Base-by-base conservation (phyloP, 129 eudicot genomes). In the Artemisia annua region DNA sequence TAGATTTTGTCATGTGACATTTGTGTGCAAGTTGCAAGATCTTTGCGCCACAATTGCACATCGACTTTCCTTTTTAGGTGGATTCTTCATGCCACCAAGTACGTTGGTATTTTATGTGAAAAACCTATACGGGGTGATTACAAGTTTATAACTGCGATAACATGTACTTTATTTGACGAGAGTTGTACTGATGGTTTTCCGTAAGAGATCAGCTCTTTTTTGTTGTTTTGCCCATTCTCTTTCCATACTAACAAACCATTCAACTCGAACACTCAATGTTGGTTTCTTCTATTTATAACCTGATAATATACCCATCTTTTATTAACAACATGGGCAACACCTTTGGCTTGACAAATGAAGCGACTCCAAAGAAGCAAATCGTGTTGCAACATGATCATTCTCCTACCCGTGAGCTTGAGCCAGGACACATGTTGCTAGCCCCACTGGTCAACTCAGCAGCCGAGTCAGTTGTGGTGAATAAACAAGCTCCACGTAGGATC, bases 21-120 rank as follows among this genome's bases (percentile, higher is more conserved):
- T 64, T 61, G 51, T 63, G 51, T 63, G 18, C 19, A 10, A 65
- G 70, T 65, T 65, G 70, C 53, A 65, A 65, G 15, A n/a, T 15
- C n/a, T 20, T 48, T 48, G 39, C 15, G 19, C 57, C 56, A 49
- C 54, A 66, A 46, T 66, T 66, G 46, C 46, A 39, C 46, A 39
- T 5, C 2, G 26, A 20, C 19, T 53, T 28, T 10, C 15, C 55
- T 52, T 53, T 28, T 15, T 26, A 62, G 63, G 74, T 53, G 1
- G 46, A 17, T 69, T 69, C 15, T 28, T 16, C 30, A 11, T 57
- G n/a, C 19, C 56, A 51, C 18, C 1, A 52, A 39, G 46, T 39
- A 39, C 46, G 46, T 39, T 39, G 46, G 10, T 39, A 39, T 1
- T 39, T 7, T 8, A 39, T 39, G 46, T 7, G 46, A 39, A 39